phyloP scores from a whole-genome alignment of 2,329 filamentous ascomycete species.

The Epichloe bromicola region DNA sequence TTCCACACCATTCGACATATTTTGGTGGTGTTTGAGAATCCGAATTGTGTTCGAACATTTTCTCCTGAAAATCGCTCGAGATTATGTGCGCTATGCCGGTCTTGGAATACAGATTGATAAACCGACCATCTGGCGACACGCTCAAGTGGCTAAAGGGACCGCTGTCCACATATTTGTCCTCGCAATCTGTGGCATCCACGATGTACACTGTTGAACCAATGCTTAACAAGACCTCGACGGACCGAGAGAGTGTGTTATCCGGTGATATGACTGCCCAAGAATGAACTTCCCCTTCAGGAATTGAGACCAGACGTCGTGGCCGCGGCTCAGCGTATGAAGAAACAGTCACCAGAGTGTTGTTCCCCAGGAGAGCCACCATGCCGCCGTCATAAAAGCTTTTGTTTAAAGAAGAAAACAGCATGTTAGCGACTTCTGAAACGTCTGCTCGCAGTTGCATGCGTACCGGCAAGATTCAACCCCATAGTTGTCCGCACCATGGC shows the following conservation, averaged over 20 bases:
- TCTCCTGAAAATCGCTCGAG: constrained; percentile 86
- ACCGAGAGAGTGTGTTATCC: constrained; percentile 75
- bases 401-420: neutral
- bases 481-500: constrained; percentile 76
- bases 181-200: constrained; percentile 77
- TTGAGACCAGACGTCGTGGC: constrained; percentile 65
- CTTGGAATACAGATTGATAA: constrained; percentile 74
- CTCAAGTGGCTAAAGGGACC: constrained; percentile 85
- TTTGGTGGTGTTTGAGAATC: constrained; percentile 73
- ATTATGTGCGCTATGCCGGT: constrained; percentile 85
- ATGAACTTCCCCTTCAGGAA: constrained; percentile 66
- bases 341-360: constrained; percentile 80
- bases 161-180: constrained; percentile 81
- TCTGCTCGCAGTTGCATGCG: constrained; percentile 2
- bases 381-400: constrained; percentile 69
- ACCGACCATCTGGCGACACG: constrained; percentile 83
- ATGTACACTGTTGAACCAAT: constrained; percentile 75
- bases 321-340: constrained; percentile 82
- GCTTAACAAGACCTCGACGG: constrained; percentile 83
- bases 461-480: constrained; percentile 72
- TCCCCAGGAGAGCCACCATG: constrained; percentile 83
- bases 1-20: constrained; percentile 91
- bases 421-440: neutral
- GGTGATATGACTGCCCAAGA: constrained; percentile 87
- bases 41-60: constrained; percentile 83